Percentiles rank a stretch among this genome's conserved stretches.
Conservation (phyloP, 768 basidiomycete species). For the Lactarius quietus region DNA sequence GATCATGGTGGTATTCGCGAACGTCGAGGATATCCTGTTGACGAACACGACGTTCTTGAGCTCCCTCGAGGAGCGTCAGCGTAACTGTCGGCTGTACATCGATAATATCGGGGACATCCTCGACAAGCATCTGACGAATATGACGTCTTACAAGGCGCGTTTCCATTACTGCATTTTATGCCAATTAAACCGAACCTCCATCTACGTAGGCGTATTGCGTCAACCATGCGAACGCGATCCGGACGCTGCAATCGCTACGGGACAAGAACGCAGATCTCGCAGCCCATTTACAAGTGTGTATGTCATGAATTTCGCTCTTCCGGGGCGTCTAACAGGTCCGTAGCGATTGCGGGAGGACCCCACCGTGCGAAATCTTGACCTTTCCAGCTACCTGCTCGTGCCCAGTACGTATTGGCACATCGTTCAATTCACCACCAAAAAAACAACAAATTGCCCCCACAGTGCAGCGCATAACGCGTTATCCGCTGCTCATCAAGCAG, state of each 20-base stretch:
- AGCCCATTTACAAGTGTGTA: conserved; percentile 58
- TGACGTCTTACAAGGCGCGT: conserved; percentile 76
- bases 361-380: conserved; percentile 71
- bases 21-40: conserved; percentile 88
- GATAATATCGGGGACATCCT: conserved; percentile 87
- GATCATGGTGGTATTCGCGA: conserved; percentile 81
- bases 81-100: conserved; percentile 86
- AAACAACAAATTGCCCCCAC: neutral
- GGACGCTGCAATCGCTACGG: conserved; percentile 68
- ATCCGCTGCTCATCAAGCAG: conserved; percentile 86
- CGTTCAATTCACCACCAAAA: neutral
- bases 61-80: conserved; percentile 87
- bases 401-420: conserved; percentile 62
- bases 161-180: neutral
- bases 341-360: conserved; percentile 78
- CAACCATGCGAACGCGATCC: conserved; percentile 78
- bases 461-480: conserved; percentile 97
- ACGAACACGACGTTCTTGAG: conserved; percentile 88
- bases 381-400: conserved; percentile 88
- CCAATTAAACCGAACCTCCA: neutral
- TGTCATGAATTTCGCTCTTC: neutral
- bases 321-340: conserved; percentile 12
- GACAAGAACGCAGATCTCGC: conserved; percentile 64
- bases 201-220: conserved; percentile 74
- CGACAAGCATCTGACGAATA: conserved; percentile 65